Conservation (phyloP, 2,329 filamentous ascomycete species). For the Colletotrichum scovillei region DNA sequence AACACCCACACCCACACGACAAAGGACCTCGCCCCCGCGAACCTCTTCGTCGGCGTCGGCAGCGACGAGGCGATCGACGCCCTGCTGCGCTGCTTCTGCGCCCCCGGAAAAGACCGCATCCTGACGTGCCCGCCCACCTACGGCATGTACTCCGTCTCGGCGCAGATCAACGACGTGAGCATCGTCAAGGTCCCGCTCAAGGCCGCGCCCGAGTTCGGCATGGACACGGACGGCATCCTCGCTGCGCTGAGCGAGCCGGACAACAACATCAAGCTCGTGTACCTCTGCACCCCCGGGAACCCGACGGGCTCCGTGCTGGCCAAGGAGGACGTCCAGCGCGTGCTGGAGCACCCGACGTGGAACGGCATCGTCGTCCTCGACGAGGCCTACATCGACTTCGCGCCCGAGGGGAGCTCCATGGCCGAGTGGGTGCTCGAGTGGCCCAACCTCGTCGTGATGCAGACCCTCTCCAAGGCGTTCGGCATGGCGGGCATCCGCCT, state of each 20-base stretch:
- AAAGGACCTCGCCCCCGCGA: constrained; percentile 78
- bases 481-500: constrained; percentile 93
- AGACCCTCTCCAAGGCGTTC: constrained; percentile 98
- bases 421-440: constrained; percentile 93
- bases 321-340: constrained; percentile 77
- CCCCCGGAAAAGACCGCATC: constrained; percentile 87
- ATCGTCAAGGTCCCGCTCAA: constrained; percentile 89
- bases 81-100: constrained; percentile 91
- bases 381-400: constrained; percentile 97
- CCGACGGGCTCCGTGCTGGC: constrained; percentile 84
- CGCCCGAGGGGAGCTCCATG: constrained; percentile 78
- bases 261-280: constrained; percentile 85
- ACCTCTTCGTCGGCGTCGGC: constrained; percentile 95
- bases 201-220: constrained; percentile 75
- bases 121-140: constrained; percentile 97
- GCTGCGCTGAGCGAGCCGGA: constrained; percentile 67
- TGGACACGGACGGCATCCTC: constrained; percentile 78
- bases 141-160: constrained; percentile 97
- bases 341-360: constrained; percentile 91
- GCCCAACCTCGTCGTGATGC: constrained; percentile 97
- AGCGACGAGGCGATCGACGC: constrained; percentile 98
- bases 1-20: constrained; percentile 86
- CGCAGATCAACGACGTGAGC: constrained; percentile 90
- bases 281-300: constrained; percentile 95
- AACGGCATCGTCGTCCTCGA: constrained; percentile 95